phyloP scores from a whole-genome alignment of 768 basidiomycete species.

The Tephrocybe sp. region DNA sequence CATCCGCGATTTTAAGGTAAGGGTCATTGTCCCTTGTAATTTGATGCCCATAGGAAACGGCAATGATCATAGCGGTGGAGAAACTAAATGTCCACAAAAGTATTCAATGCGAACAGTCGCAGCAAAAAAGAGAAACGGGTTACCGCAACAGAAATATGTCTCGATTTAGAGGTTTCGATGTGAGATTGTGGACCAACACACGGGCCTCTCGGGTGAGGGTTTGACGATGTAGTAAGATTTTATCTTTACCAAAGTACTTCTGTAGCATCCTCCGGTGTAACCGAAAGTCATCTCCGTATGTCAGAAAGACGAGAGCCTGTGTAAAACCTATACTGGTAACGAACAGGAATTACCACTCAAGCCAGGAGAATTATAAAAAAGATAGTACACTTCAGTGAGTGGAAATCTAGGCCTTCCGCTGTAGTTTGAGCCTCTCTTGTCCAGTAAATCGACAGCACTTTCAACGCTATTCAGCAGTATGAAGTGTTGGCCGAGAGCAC shows the following conservation, averaged over 20 bases:
- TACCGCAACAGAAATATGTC: conserved; percentile 12
- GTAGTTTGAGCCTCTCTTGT: conserved; percentile 24
- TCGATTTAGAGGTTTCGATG: conserved; percentile 19
- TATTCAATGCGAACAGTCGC: conserved; percentile 1
- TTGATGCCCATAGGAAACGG: conserved; percentile 24
- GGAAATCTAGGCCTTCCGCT: conserved; percentile 22
- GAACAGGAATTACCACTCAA: background rate
- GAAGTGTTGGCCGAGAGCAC: conserved; percentile 23
- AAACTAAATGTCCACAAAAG: conserved; percentile 19
- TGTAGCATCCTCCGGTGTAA: conserved; percentile 20
- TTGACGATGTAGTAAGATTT: conserved; percentile 22
- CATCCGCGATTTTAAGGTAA: conserved; percentile 20
- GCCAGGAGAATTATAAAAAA: conserved; percentile 3
- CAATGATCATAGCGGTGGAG: conserved; percentile 22
- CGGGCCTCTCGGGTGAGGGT: conserved; percentile 30
- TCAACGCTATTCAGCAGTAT: conserved; percentile 23
- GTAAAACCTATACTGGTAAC: conserved; percentile 17
- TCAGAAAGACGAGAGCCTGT: conserved; percentile 19
- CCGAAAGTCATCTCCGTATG: conserved; percentile 23
- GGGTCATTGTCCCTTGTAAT: conserved; percentile 24
- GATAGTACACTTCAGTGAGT: conserved; percentile 16
- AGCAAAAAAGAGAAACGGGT: conserved; percentile 4
- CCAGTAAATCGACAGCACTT: conserved; percentile 24
- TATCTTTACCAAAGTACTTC: conserved; percentile 20
- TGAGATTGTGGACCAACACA: conserved; percentile 28